Base-by-base conservation (phyloP, 306 rosid species). In the Astragalus glycyphyllos region DNA sequence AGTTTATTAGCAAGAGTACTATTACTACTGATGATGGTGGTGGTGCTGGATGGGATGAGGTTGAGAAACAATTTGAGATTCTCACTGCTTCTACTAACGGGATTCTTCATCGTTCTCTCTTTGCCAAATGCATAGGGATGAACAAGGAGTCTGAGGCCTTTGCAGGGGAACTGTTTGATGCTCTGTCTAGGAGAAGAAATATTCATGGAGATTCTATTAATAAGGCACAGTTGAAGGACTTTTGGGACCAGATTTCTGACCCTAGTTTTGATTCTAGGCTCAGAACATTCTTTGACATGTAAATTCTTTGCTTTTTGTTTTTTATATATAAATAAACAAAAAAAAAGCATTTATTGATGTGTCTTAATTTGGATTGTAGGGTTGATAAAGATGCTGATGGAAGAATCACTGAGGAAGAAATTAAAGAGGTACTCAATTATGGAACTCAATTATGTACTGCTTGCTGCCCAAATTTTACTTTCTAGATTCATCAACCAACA, bases 381-480 rank as follows among this genome's bases (percentile, higher is more conserved):
- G 89, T 88, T 41, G 94, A 88, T 68, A 88, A 84, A 74, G 84
- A 86, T 78, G 90, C 88, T 4, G 90, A 86, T 80, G 90, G 94
- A 0, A 82, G 90, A 86, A 88, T 88, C 83, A 82, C 84, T 0
- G 85, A 75, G 71, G 83, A 74, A 29, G 94, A 88, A 72, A 76
- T 88, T 59, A 88, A 65, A 77, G 82, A 88, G 90, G 94, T 84
- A 83, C 62, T 13, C 71, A 15, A 16, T 16, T 41, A 1, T 29
- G 53, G 55, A 69, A 57, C 11, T 14, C 8, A 58, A 57, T 3
- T 3, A 4, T 14, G 13, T 14, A 15, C 4, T 17, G 44, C 4
- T 9, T 48, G 47, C 20, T 41, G 4, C 57, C 38, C n/a, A 79
- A 49, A 38, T 13, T 48, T 14, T 4, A 14, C 38, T 48, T 60